phyloP scores from a whole-genome alignment of 768 basidiomycete genomes.

The Sarcomyxa edulis region DNA sequence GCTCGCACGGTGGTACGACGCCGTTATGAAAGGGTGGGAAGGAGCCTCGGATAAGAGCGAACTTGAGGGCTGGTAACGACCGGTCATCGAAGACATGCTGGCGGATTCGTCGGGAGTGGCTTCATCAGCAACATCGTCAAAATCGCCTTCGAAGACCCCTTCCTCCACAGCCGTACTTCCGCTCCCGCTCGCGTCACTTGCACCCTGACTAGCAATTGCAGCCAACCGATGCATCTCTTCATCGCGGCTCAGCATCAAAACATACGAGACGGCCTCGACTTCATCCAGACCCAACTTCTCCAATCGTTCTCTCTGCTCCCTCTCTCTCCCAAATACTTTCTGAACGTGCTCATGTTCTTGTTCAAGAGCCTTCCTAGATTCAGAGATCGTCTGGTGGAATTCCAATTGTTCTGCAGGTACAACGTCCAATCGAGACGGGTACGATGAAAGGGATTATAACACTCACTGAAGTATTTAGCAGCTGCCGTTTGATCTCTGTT shows the following conservation, averaged over 20 bases:
- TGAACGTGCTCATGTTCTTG: slow-evolving; percentile 38
- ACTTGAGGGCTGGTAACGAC: slow-evolving; percentile 1
- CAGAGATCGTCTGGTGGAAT: slow-evolving; percentile 55
- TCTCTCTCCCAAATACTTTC: slow-evolving; percentile 39
- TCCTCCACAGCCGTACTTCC: slow-evolving; percentile 40
- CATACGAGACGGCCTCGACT: slow-evolving; percentile 71
- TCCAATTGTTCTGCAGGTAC: slow-evolving; percentile 60
- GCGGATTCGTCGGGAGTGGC: no score
- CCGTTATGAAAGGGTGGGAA: no score
- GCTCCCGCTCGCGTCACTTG: no score
- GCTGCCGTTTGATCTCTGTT: slow-evolving; percentile 22
- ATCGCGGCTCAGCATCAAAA: slow-evolving; percentile 81
- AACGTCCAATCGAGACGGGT: slow-evolving; percentile 4
- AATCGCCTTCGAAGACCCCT: slow-evolving; percentile 54
- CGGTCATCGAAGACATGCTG: slow-evolving; percentile 3
- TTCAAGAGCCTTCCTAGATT: slow-evolving; percentile 48
- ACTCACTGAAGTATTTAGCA: slow-evolving; percentile 45
- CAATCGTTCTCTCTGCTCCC: slow-evolving; percentile 53
- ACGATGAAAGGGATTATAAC: not conserved
- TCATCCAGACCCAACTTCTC: slow-evolving; percentile 69
- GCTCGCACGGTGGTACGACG: no score
- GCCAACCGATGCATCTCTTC: slow-evolving; percentile 37
- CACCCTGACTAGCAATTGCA: not conserved
- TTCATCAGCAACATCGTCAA: slow-evolving; percentile 33
- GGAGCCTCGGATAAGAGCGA: slow-evolving; percentile 18